Conservation (phyloP, 345 rosid genomes). For the Turnera subulata region DNA sequence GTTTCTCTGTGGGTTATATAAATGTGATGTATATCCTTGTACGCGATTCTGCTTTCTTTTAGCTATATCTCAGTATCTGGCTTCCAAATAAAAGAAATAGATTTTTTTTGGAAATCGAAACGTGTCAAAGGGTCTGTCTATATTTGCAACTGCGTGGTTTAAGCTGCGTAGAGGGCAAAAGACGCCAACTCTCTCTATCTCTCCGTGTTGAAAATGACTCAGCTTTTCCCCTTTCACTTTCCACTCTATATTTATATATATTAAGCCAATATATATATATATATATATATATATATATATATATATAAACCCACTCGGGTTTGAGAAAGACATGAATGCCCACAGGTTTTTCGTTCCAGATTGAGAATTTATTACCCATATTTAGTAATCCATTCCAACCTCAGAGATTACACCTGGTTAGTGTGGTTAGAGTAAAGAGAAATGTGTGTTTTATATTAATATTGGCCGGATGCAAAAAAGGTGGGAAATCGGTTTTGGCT, state of each 20-base stretch:
- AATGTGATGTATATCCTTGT: neutral
- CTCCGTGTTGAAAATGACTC: conserved; percentile 40
- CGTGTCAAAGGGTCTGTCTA: conserved; percentile 36
- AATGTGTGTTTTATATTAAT: no score
- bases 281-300: conserved; percentile 5
- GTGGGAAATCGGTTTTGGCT: neutral
- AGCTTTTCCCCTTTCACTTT: conserved; percentile 9
- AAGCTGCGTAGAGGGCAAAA: conserved; percentile 57
- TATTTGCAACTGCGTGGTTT: conserved; percentile 44
- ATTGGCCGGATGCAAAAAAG: neutral
- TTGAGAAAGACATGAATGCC: conserved; percentile 24
- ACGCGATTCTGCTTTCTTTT: conserved; percentile 11
- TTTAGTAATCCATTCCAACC: neutral
- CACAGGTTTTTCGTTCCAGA: conserved; percentile 8
- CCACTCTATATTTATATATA: neutral
- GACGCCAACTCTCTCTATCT: conserved; percentile 43
- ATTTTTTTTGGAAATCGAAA: conserved; percentile 17
- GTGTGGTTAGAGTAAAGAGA: no score
- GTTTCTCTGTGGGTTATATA: neutral
- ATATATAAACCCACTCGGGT: conserved; percentile 18
- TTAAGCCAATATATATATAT: neutral
- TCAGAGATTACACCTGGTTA: no score
- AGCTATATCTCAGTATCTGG: conserved; percentile 12
- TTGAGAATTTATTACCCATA: neutral
- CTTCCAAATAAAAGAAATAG: neutral